Evolutionary conservation across 148 eudicot genomes (phyloP).

Genomic region (Oxyria digyna): DNA sequence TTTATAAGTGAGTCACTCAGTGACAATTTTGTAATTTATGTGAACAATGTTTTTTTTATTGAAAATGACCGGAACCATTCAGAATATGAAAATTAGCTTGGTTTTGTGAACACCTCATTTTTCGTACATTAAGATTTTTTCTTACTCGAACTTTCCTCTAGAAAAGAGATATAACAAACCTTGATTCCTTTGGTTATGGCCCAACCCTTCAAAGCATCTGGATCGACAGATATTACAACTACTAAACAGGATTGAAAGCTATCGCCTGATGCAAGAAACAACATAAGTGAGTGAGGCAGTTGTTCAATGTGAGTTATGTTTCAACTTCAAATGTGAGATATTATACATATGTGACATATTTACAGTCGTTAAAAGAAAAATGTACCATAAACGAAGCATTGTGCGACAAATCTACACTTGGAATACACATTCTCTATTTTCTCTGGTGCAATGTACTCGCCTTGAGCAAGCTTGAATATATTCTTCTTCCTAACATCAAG

Average conservation of each 20-base stretch:
- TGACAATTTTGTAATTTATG: too few species aligned
- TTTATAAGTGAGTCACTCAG: too few species aligned
- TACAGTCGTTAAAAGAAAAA: not conserved
- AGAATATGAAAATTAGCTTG: too few species aligned
- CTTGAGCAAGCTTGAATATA: constrained; percentile 90
- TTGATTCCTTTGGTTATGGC: constrained; percentile 61
- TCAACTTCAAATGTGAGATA: too few species aligned
- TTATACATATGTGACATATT: too few species aligned
- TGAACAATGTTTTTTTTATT: too few species aligned
- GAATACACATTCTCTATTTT: constrained; percentile 87
- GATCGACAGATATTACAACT: constrained; percentile 66
- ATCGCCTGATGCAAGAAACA: constrained; percentile 41
- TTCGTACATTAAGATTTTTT: too few species aligned
- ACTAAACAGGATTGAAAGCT: constrained; percentile 76
- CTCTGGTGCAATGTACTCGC: constrained; percentile 90
- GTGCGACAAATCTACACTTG: constrained; percentile 72
- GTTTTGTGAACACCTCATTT: too few species aligned
- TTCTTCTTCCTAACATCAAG: constrained; percentile 61
- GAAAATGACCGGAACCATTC: too few species aligned
- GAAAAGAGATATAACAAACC: constrained; percentile 31
- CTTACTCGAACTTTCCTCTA: too few species aligned
- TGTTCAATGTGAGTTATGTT: too few species aligned
- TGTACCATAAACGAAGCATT: constrained; percentile 75
- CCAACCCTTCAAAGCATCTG: constrained; percentile 56
- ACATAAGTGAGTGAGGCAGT: too few species aligned